Evolutionary conservation across 73 alveolate genomes (phyloP), one percentile per base, ranked within the genome.

Genomic region (Stentor roeselii): DNA sequence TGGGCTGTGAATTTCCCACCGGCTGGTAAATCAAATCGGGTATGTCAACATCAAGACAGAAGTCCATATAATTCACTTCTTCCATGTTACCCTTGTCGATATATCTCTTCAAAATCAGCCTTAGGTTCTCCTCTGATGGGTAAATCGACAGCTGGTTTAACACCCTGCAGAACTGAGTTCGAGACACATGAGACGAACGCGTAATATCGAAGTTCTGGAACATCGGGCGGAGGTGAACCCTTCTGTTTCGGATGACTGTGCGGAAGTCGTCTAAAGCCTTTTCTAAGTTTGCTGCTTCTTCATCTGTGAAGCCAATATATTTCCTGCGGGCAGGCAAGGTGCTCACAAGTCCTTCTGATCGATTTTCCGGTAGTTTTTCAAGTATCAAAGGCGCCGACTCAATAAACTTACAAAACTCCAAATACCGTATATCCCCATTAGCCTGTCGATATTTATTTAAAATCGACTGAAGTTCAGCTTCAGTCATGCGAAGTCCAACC

Each of bases 171-270:
- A 94, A 94, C 86, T 94, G 92, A 58, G 86, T 88, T 78, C 93
- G 92, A 34, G 98, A 87, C 14, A 94, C 94, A 78, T 94, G 96
- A n/a, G 95, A 95, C 42, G 89, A 82, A 36, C 86, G 84, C 30
- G 98, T 94, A 40, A 60, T 90, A 86, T 94, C 98, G 83, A 94
- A 94, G 82, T 94, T 97, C 78, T 94, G 92, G 93, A 94, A 94
- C 78, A 82, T 86, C 0, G 97, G 97, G 86, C 93, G 90, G 40
- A 94, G 78, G 39, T 90, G 82, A 61, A 94, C 93, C 42, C 98
- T 84, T 75, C 86, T 91, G 41, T 86, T 91, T 59, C 82, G 30
- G 41, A 94, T 91, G n/a, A 92, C 96, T 6, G 60, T 39, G 60
- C 89, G 82, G 82, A 92, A 94, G 39, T 87, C 90, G 67, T 78